Conservation (phyloP, 1,139 yeast species). For the Candida tunisiensis region DNA sequence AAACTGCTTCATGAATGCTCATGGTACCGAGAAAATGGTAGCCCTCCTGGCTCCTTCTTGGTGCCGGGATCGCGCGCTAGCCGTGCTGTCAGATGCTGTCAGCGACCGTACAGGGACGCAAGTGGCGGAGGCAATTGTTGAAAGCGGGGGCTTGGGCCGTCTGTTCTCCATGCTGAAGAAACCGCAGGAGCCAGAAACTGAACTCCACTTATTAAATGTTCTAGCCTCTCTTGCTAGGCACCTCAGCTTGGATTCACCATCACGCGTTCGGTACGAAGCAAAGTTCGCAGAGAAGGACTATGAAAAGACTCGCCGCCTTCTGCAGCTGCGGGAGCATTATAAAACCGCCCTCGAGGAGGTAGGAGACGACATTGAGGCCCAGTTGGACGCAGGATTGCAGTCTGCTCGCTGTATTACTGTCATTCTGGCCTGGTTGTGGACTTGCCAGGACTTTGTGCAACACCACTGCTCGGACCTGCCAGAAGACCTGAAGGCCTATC, state of each 20-base stretch:
- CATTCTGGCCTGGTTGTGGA: too few species aligned
- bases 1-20: too few species aligned
- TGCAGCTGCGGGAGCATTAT: conserved; percentile 4
- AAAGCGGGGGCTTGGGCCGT: conserved; percentile 13
- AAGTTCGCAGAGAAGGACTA: conserved; percentile 12
- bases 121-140: conserved; percentile 10
- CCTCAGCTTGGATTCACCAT: conserved; percentile 14
- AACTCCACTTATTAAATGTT: too few species aligned
- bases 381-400: too few species aligned
- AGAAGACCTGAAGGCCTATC: too few species aligned
- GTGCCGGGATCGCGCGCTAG: conserved; percentile 10
- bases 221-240: conserved; percentile 12
- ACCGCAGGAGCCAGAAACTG: too few species aligned
- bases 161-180: conserved; percentile 8
- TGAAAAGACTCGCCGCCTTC: conserved; percentile 7
- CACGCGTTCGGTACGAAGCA: conserved; percentile 12
- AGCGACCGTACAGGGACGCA: conserved; percentile 8
- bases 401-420: too few species aligned
- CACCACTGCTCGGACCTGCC: too few species aligned
- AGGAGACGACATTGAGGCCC: too few species aligned
- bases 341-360: background rate
- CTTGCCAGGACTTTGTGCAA: too few species aligned
- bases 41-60: too few species aligned
- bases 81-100: conserved; percentile 10
- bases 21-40: too few species aligned